phyloP scores from a whole-genome alignment of 1,284 basidiomycete genomes.

The Apiotrichum akiyoshidainum region DNA sequence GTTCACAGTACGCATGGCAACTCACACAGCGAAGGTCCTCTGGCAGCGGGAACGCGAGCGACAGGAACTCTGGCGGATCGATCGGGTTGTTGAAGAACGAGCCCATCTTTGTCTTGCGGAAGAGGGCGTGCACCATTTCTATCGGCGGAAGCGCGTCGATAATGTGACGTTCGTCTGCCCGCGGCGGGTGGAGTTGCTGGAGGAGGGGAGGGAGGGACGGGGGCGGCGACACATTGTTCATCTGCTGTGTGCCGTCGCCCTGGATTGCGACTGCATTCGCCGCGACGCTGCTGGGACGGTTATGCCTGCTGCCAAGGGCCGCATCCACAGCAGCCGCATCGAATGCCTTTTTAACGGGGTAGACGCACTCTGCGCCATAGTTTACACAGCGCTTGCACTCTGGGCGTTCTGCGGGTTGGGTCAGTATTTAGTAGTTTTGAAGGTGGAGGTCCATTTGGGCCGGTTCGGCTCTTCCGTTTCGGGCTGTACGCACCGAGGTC shows the following conservation, averaged over 20 bases:
- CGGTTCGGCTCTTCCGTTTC: conserved; percentile 22
- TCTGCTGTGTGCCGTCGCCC: neutral
- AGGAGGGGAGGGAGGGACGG: neutral
- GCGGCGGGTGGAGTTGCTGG: conserved; percentile 1
- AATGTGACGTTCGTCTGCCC: conserved; percentile 5
- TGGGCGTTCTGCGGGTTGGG: conserved; percentile 4
- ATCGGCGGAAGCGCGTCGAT: conserved; percentile 25
- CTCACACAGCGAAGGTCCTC: conserved; percentile 41
- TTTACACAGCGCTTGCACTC: conserved; percentile 20
- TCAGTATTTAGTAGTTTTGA: neutral
- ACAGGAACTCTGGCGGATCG: conserved; percentile 40
- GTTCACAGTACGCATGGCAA: neutral
- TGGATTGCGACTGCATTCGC: conserved; percentile 16
- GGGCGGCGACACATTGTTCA: conserved; percentile 5
- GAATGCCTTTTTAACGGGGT: conserved; percentile 38
- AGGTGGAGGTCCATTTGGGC: conserved; percentile 11
- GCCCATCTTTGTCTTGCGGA: conserved; percentile 41
- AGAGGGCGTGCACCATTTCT: conserved; percentile 38
- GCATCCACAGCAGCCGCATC: conserved; percentile 27
- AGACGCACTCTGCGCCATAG: conserved; percentile 35
- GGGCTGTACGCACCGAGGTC: conserved; percentile 34
- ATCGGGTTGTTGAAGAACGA: conserved; percentile 36
- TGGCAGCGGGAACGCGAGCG: conserved; percentile 29
- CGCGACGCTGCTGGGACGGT: conserved; percentile 18
- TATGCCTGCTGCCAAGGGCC: conserved; percentile 29